Percentiles rank a stretch among this genome's conserved stretches.
Evolutionary conservation across 257 asterid genomes (phyloP).

Genomic region (Ballota nigra): DNA sequence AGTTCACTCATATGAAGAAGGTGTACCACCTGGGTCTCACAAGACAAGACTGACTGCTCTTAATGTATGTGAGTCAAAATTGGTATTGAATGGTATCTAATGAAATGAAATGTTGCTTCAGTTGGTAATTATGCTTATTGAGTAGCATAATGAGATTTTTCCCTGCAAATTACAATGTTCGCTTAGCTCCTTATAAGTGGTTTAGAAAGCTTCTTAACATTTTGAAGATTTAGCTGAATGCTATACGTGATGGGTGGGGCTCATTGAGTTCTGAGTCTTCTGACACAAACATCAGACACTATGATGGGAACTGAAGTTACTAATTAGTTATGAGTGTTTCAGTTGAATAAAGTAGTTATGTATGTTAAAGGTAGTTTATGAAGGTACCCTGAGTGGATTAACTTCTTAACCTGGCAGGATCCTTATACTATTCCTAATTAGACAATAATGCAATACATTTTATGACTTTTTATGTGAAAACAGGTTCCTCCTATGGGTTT

Average conservation of each 20-base stretch:
- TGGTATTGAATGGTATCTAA: neutral
- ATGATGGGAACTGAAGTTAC: conserved; percentile 16
- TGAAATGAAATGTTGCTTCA: conserved; percentile 8
- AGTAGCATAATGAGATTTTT: neutral
- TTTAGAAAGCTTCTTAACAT: neutral
- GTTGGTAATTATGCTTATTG: conserved; percentile 4
- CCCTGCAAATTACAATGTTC: neutral
- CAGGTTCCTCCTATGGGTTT: conserved; percentile 99
- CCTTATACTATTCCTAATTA: conserved; percentile 9
- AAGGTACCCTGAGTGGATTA: no score
- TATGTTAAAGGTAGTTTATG: neutral
- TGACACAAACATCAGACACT: neutral
- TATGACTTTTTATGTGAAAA: conserved; percentile 26
- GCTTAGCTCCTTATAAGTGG: neutral
- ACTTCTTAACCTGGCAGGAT: no score
- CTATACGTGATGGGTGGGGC: neutral
- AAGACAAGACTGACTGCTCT: conserved; percentile 89
- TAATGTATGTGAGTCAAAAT: conserved; percentile 54
- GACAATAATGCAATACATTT: conserved; percentile 10
- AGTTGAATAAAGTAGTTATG: conserved; percentile 2
- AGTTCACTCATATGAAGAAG: conserved; percentile 94
- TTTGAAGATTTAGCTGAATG: conserved; percentile 6
- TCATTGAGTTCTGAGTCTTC: neutral
- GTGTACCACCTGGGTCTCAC: conserved; percentile 75
- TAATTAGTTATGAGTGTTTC: neutral